Conservation (phyloP, 2,329 filamentous ascomycete genomes). For the Diplodia corticola region DNA sequence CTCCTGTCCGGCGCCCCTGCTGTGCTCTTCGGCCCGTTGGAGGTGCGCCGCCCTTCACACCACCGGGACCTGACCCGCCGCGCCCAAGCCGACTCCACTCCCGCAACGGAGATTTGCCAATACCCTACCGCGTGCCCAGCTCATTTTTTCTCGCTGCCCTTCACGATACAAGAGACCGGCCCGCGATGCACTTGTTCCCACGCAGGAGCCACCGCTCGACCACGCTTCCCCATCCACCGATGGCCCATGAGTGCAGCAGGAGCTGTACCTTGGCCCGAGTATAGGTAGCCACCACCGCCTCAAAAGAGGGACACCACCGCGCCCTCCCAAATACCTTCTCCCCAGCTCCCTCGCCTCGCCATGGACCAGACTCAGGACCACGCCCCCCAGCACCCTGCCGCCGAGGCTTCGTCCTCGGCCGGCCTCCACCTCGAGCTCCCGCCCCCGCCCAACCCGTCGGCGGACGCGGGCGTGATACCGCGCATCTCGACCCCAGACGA, state of each 20-base stretch:
- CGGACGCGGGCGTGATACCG: constrained; percentile 43
- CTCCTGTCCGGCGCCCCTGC: constrained; percentile 1
- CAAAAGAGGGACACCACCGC: background rate
- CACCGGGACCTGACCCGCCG: constrained; percentile 15
- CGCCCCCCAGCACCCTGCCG: background rate
- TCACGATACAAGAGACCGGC: background rate
- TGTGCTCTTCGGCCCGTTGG: constrained; percentile 13
- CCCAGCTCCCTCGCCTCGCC: background rate
- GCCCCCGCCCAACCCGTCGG: constrained; percentile 43
- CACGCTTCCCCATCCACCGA: constrained; percentile 19
- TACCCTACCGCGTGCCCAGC: constrained; percentile 3
- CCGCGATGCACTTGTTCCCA: constrained; percentile 12
- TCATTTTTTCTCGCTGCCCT: constrained; percentile 14
- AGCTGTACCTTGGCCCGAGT: constrained; percentile 16
- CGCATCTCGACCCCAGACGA: constrained; percentile 35
- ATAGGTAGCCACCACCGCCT: constrained; percentile 13
- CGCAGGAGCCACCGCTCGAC: constrained; percentile 18
- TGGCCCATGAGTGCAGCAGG: constrained; percentile 17
- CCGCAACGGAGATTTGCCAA: constrained; percentile 19
- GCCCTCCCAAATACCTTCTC: background rate
- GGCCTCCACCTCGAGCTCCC: constrained; percentile 26
- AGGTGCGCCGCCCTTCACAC: constrained; percentile 20
- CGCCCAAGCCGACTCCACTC: constrained; percentile 15
- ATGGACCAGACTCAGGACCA: constrained; percentile 2
- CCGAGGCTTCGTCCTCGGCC: constrained; percentile 1